A percentile compares a stretch with the other conserved stretches of the same genome.
These are phyloP conservation scores for Clarireedia monteithiana DNA, from an alignment of 2,329 filamentous ascomycete species.

Conservation along the genomic window DNA sequence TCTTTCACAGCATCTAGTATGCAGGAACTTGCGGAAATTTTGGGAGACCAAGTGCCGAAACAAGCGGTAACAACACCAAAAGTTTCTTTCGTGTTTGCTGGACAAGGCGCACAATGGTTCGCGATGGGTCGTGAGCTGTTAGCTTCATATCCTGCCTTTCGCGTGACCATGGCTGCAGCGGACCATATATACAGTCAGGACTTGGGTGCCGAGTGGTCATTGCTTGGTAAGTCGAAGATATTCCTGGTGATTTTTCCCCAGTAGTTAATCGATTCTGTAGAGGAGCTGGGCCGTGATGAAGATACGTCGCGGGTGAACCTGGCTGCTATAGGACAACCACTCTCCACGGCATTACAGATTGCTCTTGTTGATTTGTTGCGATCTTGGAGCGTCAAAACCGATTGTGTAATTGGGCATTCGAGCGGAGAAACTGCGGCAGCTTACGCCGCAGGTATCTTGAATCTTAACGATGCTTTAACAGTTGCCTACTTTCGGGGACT, in stretches of 20 bases:
- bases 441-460: constrained; percentile 21
- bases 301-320: constrained; percentile 27
- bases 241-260: neutral
- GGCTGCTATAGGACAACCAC: constrained; percentile 35
- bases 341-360: constrained; percentile 40
- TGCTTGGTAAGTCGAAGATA: too few species aligned
- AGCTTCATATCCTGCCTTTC: constrained; percentile 27
- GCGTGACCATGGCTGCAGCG: constrained; percentile 26
- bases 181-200: constrained; percentile 23
- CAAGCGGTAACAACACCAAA: neutral
- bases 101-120: constrained; percentile 18
- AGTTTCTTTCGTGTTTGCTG: constrained; percentile 14
- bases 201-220: constrained; percentile 17
- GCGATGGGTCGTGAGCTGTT: constrained; percentile 18
- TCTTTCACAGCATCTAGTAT: constrained; percentile 14
- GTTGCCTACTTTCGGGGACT: constrained; percentile 25
- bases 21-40: neutral
- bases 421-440: constrained; percentile 27
- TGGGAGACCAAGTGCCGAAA: neutral
- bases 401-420: constrained; percentile 24
- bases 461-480: constrained; percentile 17
- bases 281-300: constrained; percentile 30
- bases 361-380: constrained; percentile 35
- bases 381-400: constrained; percentile 26
- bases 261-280: neutral